A percentile compares a stretch with the other conserved stretches of the same genome.
Conservation (phyloP, 768 basidiomycete species). For the Suillus clintonianus region DNA sequence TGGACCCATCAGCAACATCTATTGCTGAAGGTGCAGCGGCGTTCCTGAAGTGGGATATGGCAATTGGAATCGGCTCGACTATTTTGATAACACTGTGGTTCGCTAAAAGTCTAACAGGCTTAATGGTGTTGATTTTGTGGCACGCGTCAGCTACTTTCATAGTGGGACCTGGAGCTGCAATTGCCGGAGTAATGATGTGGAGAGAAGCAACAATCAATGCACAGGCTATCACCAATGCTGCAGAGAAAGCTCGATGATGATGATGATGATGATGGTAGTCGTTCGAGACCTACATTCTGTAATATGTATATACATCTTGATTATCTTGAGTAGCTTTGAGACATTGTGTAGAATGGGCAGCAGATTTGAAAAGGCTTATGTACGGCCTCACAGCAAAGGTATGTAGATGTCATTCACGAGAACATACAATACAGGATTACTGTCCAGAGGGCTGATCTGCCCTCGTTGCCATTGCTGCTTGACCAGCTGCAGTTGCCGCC, state of each 20-base stretch:
- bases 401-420: background rate
- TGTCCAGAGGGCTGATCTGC: conserved; percentile 41
- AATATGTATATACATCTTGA: background rate
- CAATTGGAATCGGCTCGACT: conserved; percentile 39
- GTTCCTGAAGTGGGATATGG: conserved; percentile 51
- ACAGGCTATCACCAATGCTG: background rate
- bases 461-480: conserved; percentile 81
- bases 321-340: background rate
- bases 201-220: conserved; percentile 36
- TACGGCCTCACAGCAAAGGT: background rate
- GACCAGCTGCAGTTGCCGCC: conserved; percentile 89
- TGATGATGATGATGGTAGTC: background rate
- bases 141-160: conserved; percentile 38
- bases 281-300: background rate
- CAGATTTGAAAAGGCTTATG: background rate
- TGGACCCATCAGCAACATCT: background rate
- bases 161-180: conserved; percentile 50
- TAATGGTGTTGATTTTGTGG: conserved; percentile 39
- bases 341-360: background rate
- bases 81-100: conserved; percentile 51
- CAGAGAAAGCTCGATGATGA: background rate
- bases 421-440: conserved; percentile 22
- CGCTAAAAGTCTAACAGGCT: conserved; percentile 32
- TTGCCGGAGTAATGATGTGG: conserved; percentile 48
- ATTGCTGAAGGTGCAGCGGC: conserved; percentile 21